These are phyloP conservation scores for Ceratobasidium sp. DNA, from an alignment of 1,284 basidiomycete genomes.

Conservation along the genomic window DNA sequence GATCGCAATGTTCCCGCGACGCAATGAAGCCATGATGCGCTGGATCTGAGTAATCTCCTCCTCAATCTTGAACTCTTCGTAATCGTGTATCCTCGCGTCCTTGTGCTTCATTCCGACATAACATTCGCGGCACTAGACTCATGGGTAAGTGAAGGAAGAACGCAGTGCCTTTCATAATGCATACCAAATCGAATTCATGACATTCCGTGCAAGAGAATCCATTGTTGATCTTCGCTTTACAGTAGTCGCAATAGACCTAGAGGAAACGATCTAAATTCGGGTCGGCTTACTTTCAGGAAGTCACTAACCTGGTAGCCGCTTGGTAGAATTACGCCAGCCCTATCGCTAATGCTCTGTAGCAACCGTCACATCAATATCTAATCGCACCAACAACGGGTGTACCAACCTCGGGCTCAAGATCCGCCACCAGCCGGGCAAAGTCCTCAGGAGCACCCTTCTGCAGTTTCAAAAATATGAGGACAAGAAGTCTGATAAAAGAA, in stretches of 20 bases:
- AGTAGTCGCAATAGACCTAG: constrained; percentile 23
- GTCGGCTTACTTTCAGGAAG: too few relatives aligned
- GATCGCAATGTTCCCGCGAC: constrained; percentile 10
- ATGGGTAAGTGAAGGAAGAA: background rate
- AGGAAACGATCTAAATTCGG: background rate
- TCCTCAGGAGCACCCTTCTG: constrained; percentile 9
- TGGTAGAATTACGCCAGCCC: constrained; percentile 1
- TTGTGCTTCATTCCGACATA: background rate
- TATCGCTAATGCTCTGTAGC: background rate
- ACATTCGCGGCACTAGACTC: constrained; percentile 10
- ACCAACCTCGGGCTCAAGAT: background rate
- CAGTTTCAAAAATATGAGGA: background rate
- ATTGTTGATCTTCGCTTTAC: background rate
- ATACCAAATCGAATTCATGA: constrained; percentile 25
- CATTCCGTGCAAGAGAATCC: constrained; percentile 25
- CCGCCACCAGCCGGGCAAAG: background rate
- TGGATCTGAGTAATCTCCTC: constrained; percentile 33
- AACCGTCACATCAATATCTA: background rate
- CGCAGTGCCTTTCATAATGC: background rate
- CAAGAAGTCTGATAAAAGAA: background rate
- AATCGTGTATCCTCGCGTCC: constrained; percentile 14
- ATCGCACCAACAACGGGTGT: background rate
- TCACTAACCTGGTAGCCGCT: constrained; percentile 14
- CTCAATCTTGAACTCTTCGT: constrained; percentile 26
- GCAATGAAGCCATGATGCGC: constrained; percentile 17